Conservation (phyloP, 73 alveolate species). For the Effrenium voratum region DNA sequence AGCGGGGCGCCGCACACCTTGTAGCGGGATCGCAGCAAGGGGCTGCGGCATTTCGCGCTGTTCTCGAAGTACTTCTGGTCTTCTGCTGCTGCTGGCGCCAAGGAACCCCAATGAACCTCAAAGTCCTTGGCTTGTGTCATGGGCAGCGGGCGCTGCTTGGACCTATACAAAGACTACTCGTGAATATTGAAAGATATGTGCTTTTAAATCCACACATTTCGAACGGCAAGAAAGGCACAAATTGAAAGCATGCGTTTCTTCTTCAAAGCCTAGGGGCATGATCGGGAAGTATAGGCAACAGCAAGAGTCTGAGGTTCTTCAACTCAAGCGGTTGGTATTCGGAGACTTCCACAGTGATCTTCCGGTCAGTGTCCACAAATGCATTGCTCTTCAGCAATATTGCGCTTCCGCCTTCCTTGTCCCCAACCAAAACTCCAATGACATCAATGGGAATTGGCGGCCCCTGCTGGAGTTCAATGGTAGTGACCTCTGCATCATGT, state of each 20-base stretch:
- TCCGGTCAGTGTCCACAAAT: background rate
- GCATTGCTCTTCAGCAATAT: background rate
- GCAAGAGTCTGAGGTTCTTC: background rate
- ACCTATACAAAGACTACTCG: background rate
- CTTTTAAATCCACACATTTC: background rate
- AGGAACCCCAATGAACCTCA: background rate
- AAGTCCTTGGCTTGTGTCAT: background rate
- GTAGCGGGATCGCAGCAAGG: background rate
- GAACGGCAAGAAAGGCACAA: too few relatives aligned
- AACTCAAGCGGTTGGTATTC: background rate
- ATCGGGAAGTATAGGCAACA: background rate
- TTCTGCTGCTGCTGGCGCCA: background rate
- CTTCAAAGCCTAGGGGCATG: background rate
- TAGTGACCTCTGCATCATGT: background rate
- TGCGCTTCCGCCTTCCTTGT: background rate
- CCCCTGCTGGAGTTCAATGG: background rate
- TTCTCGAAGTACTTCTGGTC: background rate
- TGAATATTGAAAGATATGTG: background rate
- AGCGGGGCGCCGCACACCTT: background rate
- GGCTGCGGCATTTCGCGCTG: background rate
- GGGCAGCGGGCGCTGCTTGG: too few relatives aligned
- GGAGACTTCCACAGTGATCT: background rate
- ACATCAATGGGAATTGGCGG: background rate
- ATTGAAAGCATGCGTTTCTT: background rate
- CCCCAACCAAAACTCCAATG: background rate